Conservation (phyloP, 257 asterid species). For the Solanum habrochaites region DNA sequence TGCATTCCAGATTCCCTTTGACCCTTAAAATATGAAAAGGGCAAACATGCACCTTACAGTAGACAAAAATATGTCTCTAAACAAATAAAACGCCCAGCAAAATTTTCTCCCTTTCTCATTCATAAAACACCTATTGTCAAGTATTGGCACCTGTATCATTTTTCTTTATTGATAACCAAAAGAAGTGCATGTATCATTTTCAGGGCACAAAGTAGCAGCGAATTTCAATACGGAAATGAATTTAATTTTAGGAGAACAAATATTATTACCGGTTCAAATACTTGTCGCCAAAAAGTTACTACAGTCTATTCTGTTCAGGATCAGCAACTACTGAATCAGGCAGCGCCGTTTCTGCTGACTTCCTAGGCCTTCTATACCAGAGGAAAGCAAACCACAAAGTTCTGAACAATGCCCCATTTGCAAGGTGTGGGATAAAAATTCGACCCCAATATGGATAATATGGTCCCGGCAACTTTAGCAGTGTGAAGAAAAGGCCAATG, state of each 20-base stretch:
- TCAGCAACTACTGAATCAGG: conserved; percentile 10
- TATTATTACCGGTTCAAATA: not conserved
- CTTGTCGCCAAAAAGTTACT: not conserved
- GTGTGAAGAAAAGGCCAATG: conserved; percentile 35
- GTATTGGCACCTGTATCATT: not conserved
- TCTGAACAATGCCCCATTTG: conserved; percentile 74
- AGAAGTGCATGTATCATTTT: not conserved
- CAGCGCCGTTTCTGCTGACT: conserved; percentile 14
- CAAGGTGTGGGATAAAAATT: conserved; percentile 72
- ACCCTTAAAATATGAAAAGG: not conserved
- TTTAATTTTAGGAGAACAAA: not conserved
- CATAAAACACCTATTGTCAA: not conserved
- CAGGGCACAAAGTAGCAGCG: not conserved
- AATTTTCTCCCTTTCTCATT: not conserved
- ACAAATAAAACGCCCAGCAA: not conserved
- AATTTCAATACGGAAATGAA: not conserved
- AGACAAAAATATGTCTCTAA: not conserved
- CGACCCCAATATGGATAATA: conserved; percentile 97
- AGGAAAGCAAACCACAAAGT: conserved; percentile 63
- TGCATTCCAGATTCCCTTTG: not conserved
- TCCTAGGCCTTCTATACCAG: conserved; percentile 49
- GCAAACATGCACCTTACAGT: not conserved
- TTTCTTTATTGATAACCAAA: not conserved
- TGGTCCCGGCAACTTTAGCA: conserved; percentile 83
- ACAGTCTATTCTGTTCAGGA: conserved; percentile 10